Conservation (phyloP, 371 early-diverging fungal species). For the Chytridium lagenaria region DNA sequence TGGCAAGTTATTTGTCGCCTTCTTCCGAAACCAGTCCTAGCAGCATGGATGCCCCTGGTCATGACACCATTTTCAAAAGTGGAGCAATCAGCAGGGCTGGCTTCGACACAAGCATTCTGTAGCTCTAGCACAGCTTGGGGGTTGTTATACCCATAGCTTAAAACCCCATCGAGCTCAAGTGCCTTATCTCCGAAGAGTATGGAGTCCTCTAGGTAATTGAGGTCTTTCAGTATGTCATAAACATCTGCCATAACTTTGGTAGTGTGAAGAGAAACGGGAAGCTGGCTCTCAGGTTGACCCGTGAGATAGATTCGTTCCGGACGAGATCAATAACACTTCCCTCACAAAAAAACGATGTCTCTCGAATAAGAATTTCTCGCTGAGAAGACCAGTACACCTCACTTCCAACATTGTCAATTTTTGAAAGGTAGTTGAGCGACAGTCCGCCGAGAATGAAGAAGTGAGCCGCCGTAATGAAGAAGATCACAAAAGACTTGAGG, state of each 20-base stretch:
- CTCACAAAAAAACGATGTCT: background rate
- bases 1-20: background rate
- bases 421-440: background rate
- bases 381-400: constrained; percentile 31
- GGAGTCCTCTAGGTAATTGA: background rate
- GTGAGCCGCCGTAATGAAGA: constrained; percentile 20
- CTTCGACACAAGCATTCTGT: constrained; percentile 27
- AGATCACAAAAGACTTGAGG: constrained; percentile 26
- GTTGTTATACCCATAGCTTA: background rate
- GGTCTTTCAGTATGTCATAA: background rate
- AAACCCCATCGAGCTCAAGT: background rate
- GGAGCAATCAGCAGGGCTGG: constrained; percentile 31
- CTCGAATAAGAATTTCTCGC: constrained; percentile 18
- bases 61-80: constrained; percentile 32
- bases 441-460: constrained; percentile 32
- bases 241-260: background rate
- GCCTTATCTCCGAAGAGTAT: background rate
- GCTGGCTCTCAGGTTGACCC: background rate
- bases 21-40: constrained; percentile 8
- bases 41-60: constrained; percentile 33
- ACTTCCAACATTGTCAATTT: background rate
- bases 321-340: background rate
- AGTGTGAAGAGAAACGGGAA: background rate
- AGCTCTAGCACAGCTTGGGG: constrained; percentile 19
- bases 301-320: background rate